Evolutionary conservation across 805 yeast species (phyloP).

Genomic region (Barnettozyma siamensis): DNA sequence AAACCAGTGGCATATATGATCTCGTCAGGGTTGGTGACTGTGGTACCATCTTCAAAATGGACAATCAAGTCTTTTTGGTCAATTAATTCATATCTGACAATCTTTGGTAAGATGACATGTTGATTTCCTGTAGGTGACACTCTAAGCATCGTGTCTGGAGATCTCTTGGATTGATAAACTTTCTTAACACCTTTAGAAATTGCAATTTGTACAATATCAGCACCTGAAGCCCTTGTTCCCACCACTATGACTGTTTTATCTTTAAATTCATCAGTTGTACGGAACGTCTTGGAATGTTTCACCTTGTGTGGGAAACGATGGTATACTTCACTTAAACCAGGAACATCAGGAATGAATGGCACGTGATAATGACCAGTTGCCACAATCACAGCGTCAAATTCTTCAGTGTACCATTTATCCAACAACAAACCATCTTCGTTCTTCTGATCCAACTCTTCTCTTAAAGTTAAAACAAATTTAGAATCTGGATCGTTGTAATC

Average conservation of each 20-base stretch:
- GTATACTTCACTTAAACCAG: constrained; percentile 35
- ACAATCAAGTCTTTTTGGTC: constrained; percentile 26
- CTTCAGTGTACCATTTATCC: constrained; percentile 34
- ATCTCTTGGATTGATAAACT: constrained; percentile 29
- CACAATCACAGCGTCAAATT: constrained; percentile 37
- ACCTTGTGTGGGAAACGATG: constrained; percentile 13
- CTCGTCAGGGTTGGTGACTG: constrained; percentile 38
- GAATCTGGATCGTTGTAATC: constrained; percentile 12
- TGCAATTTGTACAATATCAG: constrained; percentile 40
- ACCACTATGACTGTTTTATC: constrained; percentile 41
- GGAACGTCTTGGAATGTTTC: constrained; percentile 39
- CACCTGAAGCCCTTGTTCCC: constrained; percentile 71
- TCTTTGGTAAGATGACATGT: constrained; percentile 32
- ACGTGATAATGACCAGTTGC: constrained; percentile 53
- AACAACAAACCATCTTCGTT: constrained; percentile 16
- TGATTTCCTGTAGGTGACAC: constrained; percentile 20
- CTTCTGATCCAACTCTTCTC: constrained; percentile 22
- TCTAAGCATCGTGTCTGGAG: constrained; percentile 1
- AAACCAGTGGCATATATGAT: constrained; percentile 69
- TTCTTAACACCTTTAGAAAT: constrained; percentile 2
- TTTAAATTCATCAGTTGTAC: constrained; percentile 29
- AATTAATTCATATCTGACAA: constrained; percentile 29
- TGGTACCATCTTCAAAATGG: constrained; percentile 39
- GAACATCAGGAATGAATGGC: constrained; percentile 44
- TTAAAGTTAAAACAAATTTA: constrained; percentile 28